phyloP scores from a whole-genome alignment of 1,284 basidiomycete species.

The Sutorius eximius region DNA sequence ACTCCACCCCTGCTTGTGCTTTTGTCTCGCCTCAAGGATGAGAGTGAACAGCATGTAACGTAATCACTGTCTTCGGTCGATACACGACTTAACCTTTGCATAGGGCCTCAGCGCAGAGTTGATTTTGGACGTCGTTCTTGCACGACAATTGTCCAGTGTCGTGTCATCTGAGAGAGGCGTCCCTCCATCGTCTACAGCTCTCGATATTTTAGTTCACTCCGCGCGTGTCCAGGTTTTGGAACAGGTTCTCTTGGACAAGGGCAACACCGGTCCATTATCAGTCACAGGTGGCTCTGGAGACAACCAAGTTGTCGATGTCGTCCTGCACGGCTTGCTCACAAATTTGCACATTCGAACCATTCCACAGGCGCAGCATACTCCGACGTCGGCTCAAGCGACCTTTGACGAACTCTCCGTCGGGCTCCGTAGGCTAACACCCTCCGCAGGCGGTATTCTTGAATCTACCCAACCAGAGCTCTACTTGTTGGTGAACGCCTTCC shows the following conservation, averaged over 20 bases:
- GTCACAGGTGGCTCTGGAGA: constrained; percentile 1
- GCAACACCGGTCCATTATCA: constrained; percentile 1
- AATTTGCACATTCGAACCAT: constrained; percentile 17
- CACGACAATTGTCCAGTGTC: constrained; percentile 38
- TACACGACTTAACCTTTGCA: constrained; percentile 11
- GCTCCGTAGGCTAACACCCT: constrained; percentile 10
- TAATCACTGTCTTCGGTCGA: not conserved
- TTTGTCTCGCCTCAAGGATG: constrained; percentile 41
- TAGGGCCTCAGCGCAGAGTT: constrained; percentile 47
- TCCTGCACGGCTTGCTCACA: constrained; percentile 19
- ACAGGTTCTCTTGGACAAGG: constrained; percentile 18
- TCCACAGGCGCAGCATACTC: not conserved
- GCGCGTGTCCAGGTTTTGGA: constrained; percentile 28
- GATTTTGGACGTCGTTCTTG: constrained; percentile 47
- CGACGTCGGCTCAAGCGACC: constrained; percentile 1
- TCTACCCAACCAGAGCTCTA: constrained; percentile 19
- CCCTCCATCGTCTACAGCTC: constrained; percentile 1
- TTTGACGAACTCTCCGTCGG: constrained; percentile 23
- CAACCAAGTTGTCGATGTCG: constrained; percentile 18
- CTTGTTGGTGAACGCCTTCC: constrained; percentile 24
- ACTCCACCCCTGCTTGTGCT: constrained; percentile 49
- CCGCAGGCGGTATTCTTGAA: constrained; percentile 1
- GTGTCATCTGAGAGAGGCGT: constrained; percentile 11
- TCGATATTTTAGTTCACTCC: constrained; percentile 30
- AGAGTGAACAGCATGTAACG: constrained; percentile 43